Base-by-base conservation (phyloP, 345 rosid genomes). In the Rhodomyrtus tomentosa region DNA sequence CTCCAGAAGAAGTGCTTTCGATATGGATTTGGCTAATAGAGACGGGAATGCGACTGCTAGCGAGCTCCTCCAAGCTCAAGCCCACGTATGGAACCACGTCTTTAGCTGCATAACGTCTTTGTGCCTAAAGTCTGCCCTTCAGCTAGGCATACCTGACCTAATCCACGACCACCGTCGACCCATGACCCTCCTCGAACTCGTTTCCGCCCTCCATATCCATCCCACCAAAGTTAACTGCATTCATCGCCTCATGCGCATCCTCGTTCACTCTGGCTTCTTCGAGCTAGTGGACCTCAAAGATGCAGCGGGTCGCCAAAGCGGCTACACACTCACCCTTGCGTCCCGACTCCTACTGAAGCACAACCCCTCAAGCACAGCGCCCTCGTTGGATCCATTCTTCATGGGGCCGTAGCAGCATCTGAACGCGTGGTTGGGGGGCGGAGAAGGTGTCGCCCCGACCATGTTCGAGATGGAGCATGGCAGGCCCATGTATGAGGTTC, bases 181-280 rank as follows among this genome's bases (percentile, higher is more conserved):
- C 88, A 91, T 92, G 83, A 85, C 86, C 6, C 80, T 86, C 10
- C 62, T 85, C 0, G 85, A 91, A 50, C 84, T 91, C 1, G 84
- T 81, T 27, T 55, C 84, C 0, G 84, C 87, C 10, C 81, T 91
- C 0, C n/a, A 25, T 3, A 81, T 90, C 55, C 76, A 21, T 16
- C 90, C 82, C 0, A 10, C 86, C 3, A 90, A 89, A 85, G 15
- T 86, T 2, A 48, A 27, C 7, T 5, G 51, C 21, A 12, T 91
- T 24, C 10, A 45, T 18, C 90, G 91, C 24, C 87, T 90, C 16
- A 89, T 90, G 90, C 82, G 85, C 5, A 1, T 90, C 24, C 86
- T 92, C 6, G 84, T 87, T n/a, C 90, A 90, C 24, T 88, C 90
- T 0, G 88, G 92, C 4, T 87, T 91, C 88, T 87, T 91, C 27